A percentile compares a stretch with the other conserved stretches of the same genome.
Evolutionary conservation across 768 basidiomycete genomes (phyloP).

Genomic region (Candolleomyces aberdarensis): DNA sequence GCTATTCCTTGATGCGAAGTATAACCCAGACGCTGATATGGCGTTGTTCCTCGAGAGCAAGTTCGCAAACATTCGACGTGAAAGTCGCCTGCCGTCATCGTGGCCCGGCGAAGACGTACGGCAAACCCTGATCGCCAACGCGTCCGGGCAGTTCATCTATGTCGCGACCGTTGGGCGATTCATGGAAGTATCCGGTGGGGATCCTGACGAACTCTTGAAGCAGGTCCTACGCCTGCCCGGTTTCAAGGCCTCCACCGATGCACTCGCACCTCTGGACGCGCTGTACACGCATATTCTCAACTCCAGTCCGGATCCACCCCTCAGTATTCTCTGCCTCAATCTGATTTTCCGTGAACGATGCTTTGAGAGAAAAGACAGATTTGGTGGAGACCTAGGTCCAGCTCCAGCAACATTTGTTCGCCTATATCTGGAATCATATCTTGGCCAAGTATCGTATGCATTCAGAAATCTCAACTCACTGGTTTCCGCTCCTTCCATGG

Average conservation of each 20-base stretch:
- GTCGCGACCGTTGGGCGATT: conserved; percentile 12
- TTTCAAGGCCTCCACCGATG: background rate
- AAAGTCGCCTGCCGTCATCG: background rate
- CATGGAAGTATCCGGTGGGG: background rate
- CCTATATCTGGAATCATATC: background rate
- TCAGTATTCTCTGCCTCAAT: background rate
- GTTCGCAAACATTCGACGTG: background rate
- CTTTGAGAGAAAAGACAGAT: no score
- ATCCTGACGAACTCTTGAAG: no score
- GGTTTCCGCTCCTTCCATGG: background rate
- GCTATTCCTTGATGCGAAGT: conserved; percentile 2
- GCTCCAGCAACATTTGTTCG: background rate
- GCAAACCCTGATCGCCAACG: background rate
- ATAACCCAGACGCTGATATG: conserved; percentile 3
- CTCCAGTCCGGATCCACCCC: background rate
- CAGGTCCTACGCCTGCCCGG: no score
- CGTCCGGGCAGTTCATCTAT: conserved; percentile 16
- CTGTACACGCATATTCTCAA: background rate
- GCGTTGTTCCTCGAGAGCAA: background rate
- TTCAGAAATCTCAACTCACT: background rate
- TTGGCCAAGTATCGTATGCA: background rate
- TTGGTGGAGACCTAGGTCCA: background rate
- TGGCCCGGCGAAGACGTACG: conserved; percentile 1
- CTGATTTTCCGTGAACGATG: background rate
- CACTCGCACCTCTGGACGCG: background rate